Base-by-base conservation (phyloP, 768 basidiomycete genomes). In the Candolleomyces aberdarensis region DNA sequence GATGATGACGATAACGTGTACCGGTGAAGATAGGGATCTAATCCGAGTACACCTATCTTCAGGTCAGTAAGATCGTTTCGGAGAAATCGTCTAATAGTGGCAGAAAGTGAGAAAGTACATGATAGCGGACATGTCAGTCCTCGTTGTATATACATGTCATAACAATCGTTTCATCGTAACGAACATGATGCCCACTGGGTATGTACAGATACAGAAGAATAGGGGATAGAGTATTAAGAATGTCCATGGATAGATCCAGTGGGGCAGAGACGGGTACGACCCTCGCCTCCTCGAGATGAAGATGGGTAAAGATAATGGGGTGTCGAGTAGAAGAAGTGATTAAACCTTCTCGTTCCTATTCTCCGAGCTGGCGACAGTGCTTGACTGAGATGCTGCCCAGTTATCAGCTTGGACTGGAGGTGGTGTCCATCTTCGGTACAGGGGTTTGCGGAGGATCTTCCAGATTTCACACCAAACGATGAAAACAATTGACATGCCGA, bases 381-480 rank as follows among this genome's bases (percentile, higher is more conserved):
- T 46, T 19, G 5, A 7, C 6, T 47, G 32, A 14, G 54, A 56
- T 31, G 36, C 5, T 17, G 43, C 51, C 19, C 29, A 57, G 36
- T 41, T 51, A 17, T 48, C 57, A 5, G 15, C 20, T 19, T 56
- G 29, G 1, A 61, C 60, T 5, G 60, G 54, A 5, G 43, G 31
- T 13, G 60, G 60, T 19, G 53, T 59, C 73, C 74, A 75, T 32
- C 71, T 63, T 56, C 55, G 69, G 62, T 72, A 75, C 57, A 75
- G 52, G 3, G 64, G 64, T 56, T 62, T 69, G 31, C 74, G 63
- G 26, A 71, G 63, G 11, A 78, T 31, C 64, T 78, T 78, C 77
- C 77, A 77, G 5, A 77, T n/a, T 59, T 78, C 77, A 59, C 72
- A 72, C 71, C 72, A 75, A 1, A 68, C 60, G 14, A 78, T 63